Percentiles rank a stretch among this genome's conserved stretches.
phyloP scores from a whole-genome alignment of 768 basidiomycete species.

The Leccinum broughii region DNA sequence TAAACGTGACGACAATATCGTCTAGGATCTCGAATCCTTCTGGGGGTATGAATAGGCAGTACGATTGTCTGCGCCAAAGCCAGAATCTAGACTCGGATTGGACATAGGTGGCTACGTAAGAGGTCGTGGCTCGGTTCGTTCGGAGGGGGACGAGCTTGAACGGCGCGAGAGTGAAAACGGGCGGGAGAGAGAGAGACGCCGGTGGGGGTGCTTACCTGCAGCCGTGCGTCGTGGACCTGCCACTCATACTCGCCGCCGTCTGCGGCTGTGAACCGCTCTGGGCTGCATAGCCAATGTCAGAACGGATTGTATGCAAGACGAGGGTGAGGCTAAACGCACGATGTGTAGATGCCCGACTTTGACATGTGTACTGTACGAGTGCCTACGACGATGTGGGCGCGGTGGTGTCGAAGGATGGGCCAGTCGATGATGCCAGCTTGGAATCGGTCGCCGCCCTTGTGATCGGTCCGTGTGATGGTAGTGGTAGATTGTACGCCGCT shows the following conservation, averaged over 20 bases:
- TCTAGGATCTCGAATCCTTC: no score
- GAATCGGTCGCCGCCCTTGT: slow-evolving; percentile 16
- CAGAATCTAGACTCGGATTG: no score
- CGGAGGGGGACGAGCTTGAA: slow-evolving; percentile 29
- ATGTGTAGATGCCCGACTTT: slow-evolving; percentile 24
- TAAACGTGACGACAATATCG: no score
- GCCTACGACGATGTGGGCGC: slow-evolving; percentile 23
- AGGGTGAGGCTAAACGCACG: slow-evolving; percentile 11
- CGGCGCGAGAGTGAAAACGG: background rate
- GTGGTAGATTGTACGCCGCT: slow-evolving; percentile 22
- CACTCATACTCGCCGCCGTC: slow-evolving; percentile 30
- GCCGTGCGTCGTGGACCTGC: slow-evolving; percentile 25
- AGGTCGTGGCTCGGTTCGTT: background rate
- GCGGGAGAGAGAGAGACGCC: background rate
- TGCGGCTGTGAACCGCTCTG: slow-evolving; percentile 28
- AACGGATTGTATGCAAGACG: background rate
- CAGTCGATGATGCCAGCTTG: slow-evolving; percentile 35
- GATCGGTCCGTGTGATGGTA: slow-evolving; percentile 25
- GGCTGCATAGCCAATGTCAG: slow-evolving; percentile 8
- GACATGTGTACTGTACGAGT: slow-evolving; percentile 28
- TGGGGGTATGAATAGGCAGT: no score
- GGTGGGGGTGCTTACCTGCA: slow-evolving; percentile 21
- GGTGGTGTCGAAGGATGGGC: slow-evolving; percentile 13
- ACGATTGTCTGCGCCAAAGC: no score
- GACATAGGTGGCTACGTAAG: no score